Percentiles rank a stretch among this genome's conserved stretches.
Evolutionary conservation across 2,329 filamentous ascomycete species (phyloP).

Genomic region (Colletotrichum orchidophilum): DNA sequence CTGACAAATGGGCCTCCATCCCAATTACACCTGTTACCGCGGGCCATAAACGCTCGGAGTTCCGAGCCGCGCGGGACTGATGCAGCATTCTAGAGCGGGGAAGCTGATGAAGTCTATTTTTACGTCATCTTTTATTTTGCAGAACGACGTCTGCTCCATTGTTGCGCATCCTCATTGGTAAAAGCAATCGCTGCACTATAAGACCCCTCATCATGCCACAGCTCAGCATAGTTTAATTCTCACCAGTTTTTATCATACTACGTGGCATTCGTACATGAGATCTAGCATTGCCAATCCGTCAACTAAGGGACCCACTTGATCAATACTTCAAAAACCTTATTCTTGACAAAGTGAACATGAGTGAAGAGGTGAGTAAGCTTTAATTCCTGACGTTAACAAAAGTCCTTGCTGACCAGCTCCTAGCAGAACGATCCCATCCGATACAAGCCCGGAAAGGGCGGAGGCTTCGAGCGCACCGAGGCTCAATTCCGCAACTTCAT

Average conservation of each 20-base stretch:
- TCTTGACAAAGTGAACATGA: background rate
- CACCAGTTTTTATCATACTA: background rate
- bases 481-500: conserved; percentile 66
- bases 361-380: background rate
- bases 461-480: conserved; percentile 61
- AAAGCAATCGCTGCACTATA: background rate
- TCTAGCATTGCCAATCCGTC: background rate
- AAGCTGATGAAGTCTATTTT: background rate
- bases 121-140: background rate
- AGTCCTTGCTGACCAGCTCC: background rate
- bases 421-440: conserved; percentile 15
- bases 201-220: background rate
- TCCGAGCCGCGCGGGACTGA: conserved; percentile 22
- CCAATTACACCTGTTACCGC: background rate
- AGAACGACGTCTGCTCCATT: background rate
- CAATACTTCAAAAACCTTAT: background rate
- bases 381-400: no score
- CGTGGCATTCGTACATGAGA: background rate
- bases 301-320: background rate
- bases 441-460: conserved; percentile 46
- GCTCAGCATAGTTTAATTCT: background rate
- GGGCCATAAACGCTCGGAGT: background rate
- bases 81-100: background rate
- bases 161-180: background rate
- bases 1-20: background rate